Base-by-base conservation (phyloP, 2,329 filamentous ascomycete genomes). In the Plenodomus lindquistii region DNA sequence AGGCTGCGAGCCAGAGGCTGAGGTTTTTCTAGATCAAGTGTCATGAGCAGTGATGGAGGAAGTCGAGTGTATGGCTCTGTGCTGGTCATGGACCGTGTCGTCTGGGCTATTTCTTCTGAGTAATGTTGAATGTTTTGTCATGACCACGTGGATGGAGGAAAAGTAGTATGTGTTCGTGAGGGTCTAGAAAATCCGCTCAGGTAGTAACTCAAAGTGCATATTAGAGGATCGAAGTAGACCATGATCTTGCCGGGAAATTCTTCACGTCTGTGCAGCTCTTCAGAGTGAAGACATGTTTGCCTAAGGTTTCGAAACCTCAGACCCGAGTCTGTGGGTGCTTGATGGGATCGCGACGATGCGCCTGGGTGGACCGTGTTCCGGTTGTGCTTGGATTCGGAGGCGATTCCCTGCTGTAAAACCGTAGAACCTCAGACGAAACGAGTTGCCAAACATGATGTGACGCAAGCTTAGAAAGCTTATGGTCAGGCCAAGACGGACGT, bases 281-380 rank as follows among this genome's bases (percentile, higher is more conserved):
- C 4, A 31, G 27, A 43, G 19, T 21, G 18, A 43, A 35, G 13
- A 43, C 15, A 18, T 40, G 40, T 52, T 41, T 46, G 52, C 48
- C 47, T 54, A 31, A 49, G 44, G 55, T 61, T 59, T 57, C 50
- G 46, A 61, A 59, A 59, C 56, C 56, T 55, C 24, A 58, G 52
- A 43, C 57, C 40, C 29, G 27, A 52, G 54, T 31, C 47, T 35
- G 16, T 40, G 47, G 40, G 38, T 48, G 40, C 44, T 31, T 51
- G 40, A 38, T 45, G n/a, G 37, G 44, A 41, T 44, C 22, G 17
- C 20, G 18, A n/a, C 7, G 16, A 10, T 21, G 42, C 46, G 43
- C 21, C 29, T n/a, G 29, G 6, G 21, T 44, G 40, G 21, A 24
- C 34, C 24, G 20, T 50, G 46, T 50, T 45, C 54, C 35, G 39